Base-by-base conservation (phyloP, 1,284 basidiomycete genomes). In the Tremellales sp. region DNA sequence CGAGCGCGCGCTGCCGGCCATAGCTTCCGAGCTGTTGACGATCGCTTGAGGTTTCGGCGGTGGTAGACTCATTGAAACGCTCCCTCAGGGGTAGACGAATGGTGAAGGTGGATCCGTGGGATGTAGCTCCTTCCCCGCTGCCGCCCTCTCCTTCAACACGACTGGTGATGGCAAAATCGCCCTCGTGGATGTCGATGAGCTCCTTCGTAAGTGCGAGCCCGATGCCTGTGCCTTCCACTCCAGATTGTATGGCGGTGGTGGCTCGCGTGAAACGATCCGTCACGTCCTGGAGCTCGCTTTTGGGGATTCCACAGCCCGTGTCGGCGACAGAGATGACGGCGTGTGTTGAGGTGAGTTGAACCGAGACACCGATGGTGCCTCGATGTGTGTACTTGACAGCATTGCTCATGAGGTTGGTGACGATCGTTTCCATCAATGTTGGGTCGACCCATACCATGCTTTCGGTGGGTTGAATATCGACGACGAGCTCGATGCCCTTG, bases 401-500 rank as follows among this genome's bases (percentile, higher is more conserved):
- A 51, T 70, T 69, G 3, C 63, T 56, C 25, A 70, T 39, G 3
- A 72, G 48, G 45, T 70, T 69, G 53, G 61, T 51, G 17, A 60
- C 33, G 19, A 70, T 57, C 45, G 69, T 74, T 40, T 76, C 74
- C 56, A 68, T 63, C 2, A 74, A 53, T 6, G 67, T 68, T 0
- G 59, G 57, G 45, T 66, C 65, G 53, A 72, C 54, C 46, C 62
- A 70, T 7, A 69, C 63, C 3, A 54, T 55, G 15, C 49, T 35
- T 11, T 55, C 46, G 12, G 36, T 19, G 7, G 52, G 51, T 27
- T 70, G 62, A 40, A 67, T 60, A 2, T 68, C 58, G 23, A 71
- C 48, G 4, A 45, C 24, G 43, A 63, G 68, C n/a, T 59, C 12
- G 35, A 75, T 61, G 1, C 57, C 48, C 6, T 55, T 44, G 15